A percentile compares a stretch with the other conserved stretches of the same genome.
These are phyloP conservation scores for Lepidium campestre DNA, from an alignment of 441 rosid species.

Conservation along the genomic window DNA sequence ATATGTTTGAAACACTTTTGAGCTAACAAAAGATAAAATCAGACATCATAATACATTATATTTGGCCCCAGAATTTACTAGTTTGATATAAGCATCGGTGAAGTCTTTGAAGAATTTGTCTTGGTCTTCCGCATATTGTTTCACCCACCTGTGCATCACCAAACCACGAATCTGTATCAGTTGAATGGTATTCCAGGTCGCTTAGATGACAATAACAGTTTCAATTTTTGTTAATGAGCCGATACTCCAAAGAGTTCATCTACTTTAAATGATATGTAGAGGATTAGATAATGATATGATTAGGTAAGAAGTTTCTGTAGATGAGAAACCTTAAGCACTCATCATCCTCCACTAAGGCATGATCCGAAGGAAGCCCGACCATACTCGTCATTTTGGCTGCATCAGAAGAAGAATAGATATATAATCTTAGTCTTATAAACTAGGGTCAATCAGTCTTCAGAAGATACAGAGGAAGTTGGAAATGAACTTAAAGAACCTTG, in stretches of 20 bases:
- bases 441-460: background rate
- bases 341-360: conserved; percentile 64
- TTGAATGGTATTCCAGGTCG: background rate
- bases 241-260: background rate
- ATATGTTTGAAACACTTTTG: background rate
- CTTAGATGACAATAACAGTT: background rate
- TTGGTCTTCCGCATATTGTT: conserved; percentile 56
- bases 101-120: conserved; percentile 71
- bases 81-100: conserved; percentile 65
- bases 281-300: background rate
- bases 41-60: conserved; percentile 51
- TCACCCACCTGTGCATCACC: conserved; percentile 62
- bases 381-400: conserved; percentile 72
- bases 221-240: background rate
- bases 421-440: background rate
- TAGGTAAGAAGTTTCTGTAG: background rate
- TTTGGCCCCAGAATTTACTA: conserved; percentile 71
- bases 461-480: background rate
- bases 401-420: background rate
- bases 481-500: background rate
- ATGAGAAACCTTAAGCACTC: conserved; percentile 71
- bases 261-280: background rate
- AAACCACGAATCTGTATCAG: conserved; percentile 9
- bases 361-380: conserved; percentile 95
- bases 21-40: background rate